phyloP scores from a whole-genome alignment of 2,329 filamentous ascomycete genomes.

The Aspergillus phoenicis region DNA sequence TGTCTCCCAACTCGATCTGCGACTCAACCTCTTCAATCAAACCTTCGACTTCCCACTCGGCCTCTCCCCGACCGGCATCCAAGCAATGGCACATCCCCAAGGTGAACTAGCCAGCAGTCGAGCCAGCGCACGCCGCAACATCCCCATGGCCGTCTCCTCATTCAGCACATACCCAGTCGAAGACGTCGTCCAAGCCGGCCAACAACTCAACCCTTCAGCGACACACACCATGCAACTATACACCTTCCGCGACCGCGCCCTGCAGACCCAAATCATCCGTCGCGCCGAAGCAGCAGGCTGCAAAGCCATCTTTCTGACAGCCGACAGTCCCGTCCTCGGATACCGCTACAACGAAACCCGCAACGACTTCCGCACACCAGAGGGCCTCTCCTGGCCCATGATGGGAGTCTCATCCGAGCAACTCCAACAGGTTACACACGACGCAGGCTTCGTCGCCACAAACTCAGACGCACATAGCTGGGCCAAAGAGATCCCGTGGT shows the following conservation, averaged over 20 bases:
- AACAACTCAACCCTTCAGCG: constrained; percentile 16
- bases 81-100: constrained; percentile 55
- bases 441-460: constrained; percentile 26
- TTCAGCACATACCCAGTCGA: constrained; percentile 52
- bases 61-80: constrained; percentile 57
- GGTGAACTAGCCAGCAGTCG: constrained; percentile 56
- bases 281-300: constrained; percentile 39
- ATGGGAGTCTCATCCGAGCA: constrained; percentile 26
- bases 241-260: constrained; percentile 27
- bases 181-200: constrained; percentile 43
- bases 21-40: constrained; percentile 47
- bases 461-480: constrained; percentile 42
- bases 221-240: constrained; percentile 32
- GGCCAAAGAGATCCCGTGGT: constrained; percentile 53
- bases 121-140: constrained; percentile 45
- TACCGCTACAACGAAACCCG: constrained; percentile 56
- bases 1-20: constrained; percentile 47
- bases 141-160: constrained; percentile 54
- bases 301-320: constrained; percentile 57
- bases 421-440: constrained; percentile 26
- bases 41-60: constrained; percentile 53
- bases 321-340: constrained; percentile 58
- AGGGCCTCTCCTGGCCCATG: constrained; percentile 46
- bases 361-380: constrained; percentile 53
- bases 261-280: constrained; percentile 29